Conservation (phyloP, 352 stramenopile genomes). For the Globisporangium nunn region DNA sequence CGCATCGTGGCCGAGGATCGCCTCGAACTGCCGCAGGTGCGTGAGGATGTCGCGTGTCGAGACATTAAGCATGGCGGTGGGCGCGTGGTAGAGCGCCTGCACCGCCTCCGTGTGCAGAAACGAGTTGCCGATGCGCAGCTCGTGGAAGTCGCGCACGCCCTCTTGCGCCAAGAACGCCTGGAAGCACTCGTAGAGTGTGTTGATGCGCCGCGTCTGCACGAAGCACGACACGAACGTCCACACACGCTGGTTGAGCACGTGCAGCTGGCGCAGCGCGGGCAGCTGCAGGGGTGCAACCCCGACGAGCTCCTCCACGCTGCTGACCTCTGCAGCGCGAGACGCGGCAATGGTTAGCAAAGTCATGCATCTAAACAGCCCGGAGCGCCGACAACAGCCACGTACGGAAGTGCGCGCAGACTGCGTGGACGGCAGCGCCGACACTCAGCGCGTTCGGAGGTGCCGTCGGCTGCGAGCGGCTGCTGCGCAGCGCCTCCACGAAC, state of each 20-base stretch:
- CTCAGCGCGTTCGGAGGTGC: constrained; percentile 53
- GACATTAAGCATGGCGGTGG: constrained; percentile 37
- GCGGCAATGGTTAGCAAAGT: background rate
- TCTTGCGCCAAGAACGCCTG: constrained; percentile 59
- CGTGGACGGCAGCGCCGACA: constrained; percentile 33
- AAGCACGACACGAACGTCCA: constrained; percentile 81
- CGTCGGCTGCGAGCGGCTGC: constrained; percentile 35
- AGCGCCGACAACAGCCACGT: constrained; percentile 10
- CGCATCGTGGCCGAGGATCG: constrained; percentile 50
- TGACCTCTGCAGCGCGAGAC: constrained; percentile 22
- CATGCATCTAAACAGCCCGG: background rate
- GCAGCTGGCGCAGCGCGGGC: constrained; percentile 42
- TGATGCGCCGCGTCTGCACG: constrained; percentile 56
- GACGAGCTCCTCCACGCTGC: constrained; percentile 48
- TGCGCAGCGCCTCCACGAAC: constrained; percentile 52
- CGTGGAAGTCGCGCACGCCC: constrained; percentile 48
- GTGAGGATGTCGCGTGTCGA: constrained; percentile 64
- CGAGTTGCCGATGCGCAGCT: constrained; percentile 73
- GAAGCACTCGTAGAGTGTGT: constrained; percentile 74
- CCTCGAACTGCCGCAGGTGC: constrained; percentile 61
- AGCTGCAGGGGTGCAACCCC: constrained; percentile 35
- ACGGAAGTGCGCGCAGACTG: constrained; percentile 64
- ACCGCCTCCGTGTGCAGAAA: constrained; percentile 78
- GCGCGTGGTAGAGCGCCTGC: constrained; percentile 51
- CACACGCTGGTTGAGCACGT: constrained; percentile 62